These are phyloP conservation scores for Talaromyces sp. DNA, from an alignment of 2,329 filamentous ascomycete genomes.

Conservation along the genomic window DNA sequence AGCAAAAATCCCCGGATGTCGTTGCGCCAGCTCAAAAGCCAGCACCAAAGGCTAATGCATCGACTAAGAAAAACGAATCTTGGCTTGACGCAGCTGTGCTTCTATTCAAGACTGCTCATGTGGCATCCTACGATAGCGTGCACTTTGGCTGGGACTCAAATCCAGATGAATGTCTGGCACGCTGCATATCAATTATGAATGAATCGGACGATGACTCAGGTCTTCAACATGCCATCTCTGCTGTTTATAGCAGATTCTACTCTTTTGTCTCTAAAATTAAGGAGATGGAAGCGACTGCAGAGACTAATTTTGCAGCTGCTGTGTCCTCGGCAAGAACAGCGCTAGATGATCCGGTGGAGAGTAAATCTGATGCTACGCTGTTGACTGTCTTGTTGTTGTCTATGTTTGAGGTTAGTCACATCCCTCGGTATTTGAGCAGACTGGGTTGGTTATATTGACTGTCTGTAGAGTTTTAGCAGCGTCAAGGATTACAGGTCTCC, in stretches of 20 bases:
- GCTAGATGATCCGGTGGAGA: constrained; percentile 7
- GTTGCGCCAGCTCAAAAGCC: not conserved
- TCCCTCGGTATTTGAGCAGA: not conserved
- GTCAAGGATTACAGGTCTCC: constrained; percentile 1
- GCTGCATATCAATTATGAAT: constrained; percentile 1
- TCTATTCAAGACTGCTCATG: not conserved
- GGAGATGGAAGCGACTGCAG: not conserved
- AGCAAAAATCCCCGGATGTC: not conserved
- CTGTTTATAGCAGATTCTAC: not conserved
- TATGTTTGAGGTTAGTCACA: constrained; percentile 4
- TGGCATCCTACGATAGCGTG: not conserved
- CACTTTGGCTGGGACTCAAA: not conserved
- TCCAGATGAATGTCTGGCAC: not conserved
- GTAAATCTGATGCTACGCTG: constrained; percentile 8
- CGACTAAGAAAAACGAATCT: not conserved
- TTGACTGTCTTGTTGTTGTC: constrained; percentile 9
- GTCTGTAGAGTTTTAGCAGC: not conserved
- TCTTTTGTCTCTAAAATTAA: not conserved
- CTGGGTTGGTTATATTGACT: not conserved
- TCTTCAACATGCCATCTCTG: not conserved
- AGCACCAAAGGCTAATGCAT: no score
- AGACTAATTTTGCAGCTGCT: constrained; percentile 6
- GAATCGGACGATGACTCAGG: not conserved
- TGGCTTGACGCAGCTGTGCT: not conserved
- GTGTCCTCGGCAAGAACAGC: constrained; percentile 7